These are phyloP conservation scores for Aspergillus glaucus DNA, from an alignment of 2,329 filamentous ascomycete genomes.

Conservation along the genomic window DNA sequence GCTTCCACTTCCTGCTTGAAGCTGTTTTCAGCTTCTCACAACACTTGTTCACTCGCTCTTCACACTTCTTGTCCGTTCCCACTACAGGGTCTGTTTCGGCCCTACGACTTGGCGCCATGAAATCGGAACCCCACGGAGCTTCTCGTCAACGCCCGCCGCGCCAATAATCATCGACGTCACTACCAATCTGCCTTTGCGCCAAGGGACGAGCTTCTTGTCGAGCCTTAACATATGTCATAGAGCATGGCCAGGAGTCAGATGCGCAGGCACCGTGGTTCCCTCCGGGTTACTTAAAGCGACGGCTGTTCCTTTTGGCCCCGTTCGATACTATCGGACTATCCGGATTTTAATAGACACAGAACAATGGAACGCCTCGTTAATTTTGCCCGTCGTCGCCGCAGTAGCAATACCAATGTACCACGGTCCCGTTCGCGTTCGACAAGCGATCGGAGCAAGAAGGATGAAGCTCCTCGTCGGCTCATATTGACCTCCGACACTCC, in stretches of 20 bases:
- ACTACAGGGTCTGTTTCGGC: no score
- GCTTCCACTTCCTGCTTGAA: background rate
- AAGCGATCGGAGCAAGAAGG: slow-evolving; percentile 1
- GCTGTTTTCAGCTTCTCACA: no score
- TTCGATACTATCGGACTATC: background rate
- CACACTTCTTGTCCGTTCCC: no score
- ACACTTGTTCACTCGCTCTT: no score
- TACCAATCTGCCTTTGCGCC: background rate
- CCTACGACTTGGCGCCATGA: background rate
- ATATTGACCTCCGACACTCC: slow-evolving; percentile 24
- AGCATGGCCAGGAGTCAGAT: background rate
- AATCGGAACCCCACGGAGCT: background rate
- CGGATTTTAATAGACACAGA: background rate
- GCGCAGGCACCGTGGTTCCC: background rate
- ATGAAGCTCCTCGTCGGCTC: slow-evolving; percentile 18
- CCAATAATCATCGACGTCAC: slow-evolving; percentile 18
- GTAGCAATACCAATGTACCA: slow-evolving; percentile 6
- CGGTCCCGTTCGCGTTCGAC: slow-evolving; percentile 4
- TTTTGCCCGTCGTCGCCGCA: slow-evolving; percentile 9
- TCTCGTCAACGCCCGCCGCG: background rate
- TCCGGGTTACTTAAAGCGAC: background rate
- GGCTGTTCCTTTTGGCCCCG: background rate
- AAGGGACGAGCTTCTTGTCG: background rate
- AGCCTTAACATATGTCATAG: slow-evolving; percentile 3
- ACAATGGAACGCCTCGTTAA: background rate